Base-by-base conservation (phyloP, 306 rosid genomes). In the Urtica urens region DNA sequence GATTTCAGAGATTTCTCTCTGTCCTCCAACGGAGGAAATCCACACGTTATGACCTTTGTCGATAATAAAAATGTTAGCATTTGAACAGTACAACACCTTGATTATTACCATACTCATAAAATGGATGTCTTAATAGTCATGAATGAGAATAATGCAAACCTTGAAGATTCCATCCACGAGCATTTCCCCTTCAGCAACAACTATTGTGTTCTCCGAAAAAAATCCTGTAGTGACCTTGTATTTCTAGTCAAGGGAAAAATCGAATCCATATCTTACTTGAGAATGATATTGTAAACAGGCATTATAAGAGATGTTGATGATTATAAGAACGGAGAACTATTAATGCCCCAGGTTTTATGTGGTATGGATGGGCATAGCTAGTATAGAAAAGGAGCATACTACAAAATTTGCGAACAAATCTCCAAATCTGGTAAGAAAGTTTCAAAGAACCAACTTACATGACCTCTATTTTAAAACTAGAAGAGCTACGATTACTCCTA, bases 131-230 rank as follows among this genome's bases (percentile, higher is more conserved):
- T 39, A 9, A 6, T n/a, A 19, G 19, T 15, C 6, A 38, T 38
- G 25, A 22, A 15, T 23, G n/a, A 35, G 14, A 39, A 46, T 27
- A 47, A 44, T 51, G 59, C 79, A 37, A 60, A 90, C 95, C 97
- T 79, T 77, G 60, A 90, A 84, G 53, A 77, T 64, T 26, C 95
- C 92, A 67, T 73, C 82, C 44, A 75, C 58, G 11, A 72, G 87
- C 95, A 90, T 90, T 73, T 81, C 94, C 25, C 95, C 97, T 67
- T 90, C 97, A 7, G 84, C 97, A 24, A 90, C 95, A 60, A 81
- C 86, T 51, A 90, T 71, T 47, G 94, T 84, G 75, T 90, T 90
- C 92, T 90, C 97, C 31, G 78, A 53, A 63, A 90, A 81, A 63
- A 90, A 78, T 21, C 97, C 97, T 57, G 97, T 73, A 10, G 97